Evolutionary conservation across 768 basidiomycete species (phyloP).

Genomic region (Ramaria rubella): DNA sequence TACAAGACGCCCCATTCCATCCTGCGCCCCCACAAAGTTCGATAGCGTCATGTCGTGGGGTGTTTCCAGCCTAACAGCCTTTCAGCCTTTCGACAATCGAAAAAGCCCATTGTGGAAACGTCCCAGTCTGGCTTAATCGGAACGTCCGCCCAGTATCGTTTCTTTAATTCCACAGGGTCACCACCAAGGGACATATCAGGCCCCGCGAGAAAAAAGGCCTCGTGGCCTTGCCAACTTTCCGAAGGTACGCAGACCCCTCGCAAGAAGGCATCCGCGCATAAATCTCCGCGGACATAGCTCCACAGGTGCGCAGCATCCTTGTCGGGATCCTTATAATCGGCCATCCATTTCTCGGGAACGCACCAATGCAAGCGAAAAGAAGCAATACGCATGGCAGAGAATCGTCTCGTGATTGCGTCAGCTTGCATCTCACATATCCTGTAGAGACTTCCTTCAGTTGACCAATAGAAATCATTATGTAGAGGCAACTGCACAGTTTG

Average conservation of each 20-base stretch:
- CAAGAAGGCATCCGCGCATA: constrained; percentile 58
- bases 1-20: no score
- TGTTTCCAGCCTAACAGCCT: constrained; percentile 52
- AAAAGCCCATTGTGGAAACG: constrained; percentile 41
- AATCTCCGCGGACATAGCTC: constrained; percentile 62
- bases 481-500: constrained; percentile 29
- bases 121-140: constrained; percentile 33
- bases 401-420: constrained; percentile 56
- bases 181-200: constrained; percentile 43
- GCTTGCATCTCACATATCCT: constrained; percentile 68
- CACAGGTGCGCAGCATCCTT: constrained; percentile 47
- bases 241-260: constrained; percentile 45
- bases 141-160: constrained; percentile 44
- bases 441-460: background rate
- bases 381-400: constrained; percentile 53
- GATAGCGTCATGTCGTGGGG: background rate
- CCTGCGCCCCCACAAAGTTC: no score
- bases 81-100: constrained; percentile 59
- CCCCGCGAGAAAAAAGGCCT: constrained; percentile 60
- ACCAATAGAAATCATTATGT: background rate
- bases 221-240: constrained; percentile 34
- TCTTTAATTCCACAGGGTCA: constrained; percentile 39
- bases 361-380: constrained; percentile 61
- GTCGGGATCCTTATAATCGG: constrained; percentile 21
- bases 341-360: constrained; percentile 31